Evolutionary conservation across 2,329 filamentous ascomycete genomes (phyloP), one percentile per base, ranked within the genome.

Genomic region (Biscogniauxia sp.): DNA sequence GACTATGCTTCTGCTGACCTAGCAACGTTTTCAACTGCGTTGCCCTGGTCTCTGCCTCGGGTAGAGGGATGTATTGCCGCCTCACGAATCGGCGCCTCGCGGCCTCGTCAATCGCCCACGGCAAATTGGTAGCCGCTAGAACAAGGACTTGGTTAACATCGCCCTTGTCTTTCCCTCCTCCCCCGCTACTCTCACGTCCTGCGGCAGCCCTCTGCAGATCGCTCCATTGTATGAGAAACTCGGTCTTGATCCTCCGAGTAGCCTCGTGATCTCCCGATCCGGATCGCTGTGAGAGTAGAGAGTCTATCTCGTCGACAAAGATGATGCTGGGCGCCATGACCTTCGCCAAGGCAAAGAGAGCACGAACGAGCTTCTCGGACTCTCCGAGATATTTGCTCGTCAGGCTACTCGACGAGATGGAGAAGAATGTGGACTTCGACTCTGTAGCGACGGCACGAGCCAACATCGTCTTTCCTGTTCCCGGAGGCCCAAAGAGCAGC

Each of bases 391-490:
- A 99, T 76, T 99, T 99, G 72, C 91, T 96, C 1, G 94, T 98
- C 66, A 99, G 78, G 68, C 91, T 96, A 72, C 92, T 96, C 17
- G 95, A 93, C 5, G 93, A 97, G 59, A 99, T 97, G 15, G 93
- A 96, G 77, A 99, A 98, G 77, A 98, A 99, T 0, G 96, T 96
- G 11, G 92, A 96, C 69, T 88, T 90, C 1, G 92, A 96, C 75
- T 99, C 95, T 0, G 95, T 98, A 1, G 95, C 95, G 0, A 98
- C 94, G 8, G 92, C 93, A 65, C 95, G 86, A 9, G 95, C 95
- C 45, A 99, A 81, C 95, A 99, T 99, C 0, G 95, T 99, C 76
- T 99, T 99, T 56, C 95, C 95, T 0, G 95, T 99, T n/a, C 95
- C 95, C 0, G 95, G 95, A 1, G 95, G 95, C 0, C 95, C 95